phyloP scores from a whole-genome alignment of 306 rosid genomes.

The Bauhinia variegata region DNA sequence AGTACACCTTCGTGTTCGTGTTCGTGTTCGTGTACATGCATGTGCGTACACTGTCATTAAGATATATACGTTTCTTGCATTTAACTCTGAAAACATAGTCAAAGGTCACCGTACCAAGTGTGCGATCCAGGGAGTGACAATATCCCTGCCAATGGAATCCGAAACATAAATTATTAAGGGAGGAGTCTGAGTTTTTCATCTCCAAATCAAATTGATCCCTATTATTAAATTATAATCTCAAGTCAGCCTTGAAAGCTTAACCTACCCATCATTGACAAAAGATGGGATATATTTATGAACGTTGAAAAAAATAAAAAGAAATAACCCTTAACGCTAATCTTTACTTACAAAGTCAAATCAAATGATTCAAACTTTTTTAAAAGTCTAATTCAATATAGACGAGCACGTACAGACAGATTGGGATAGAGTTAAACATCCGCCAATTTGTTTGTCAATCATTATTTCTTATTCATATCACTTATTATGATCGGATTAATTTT shows the following conservation, averaged over 20 bases:
- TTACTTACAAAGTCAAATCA: slow-evolving; percentile 40
- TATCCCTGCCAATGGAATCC: too few species aligned
- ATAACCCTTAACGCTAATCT: slow-evolving; percentile 30
- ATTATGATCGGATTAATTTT: background rate
- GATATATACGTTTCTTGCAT: too few species aligned
- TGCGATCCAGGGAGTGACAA: too few species aligned
- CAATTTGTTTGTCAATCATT: background rate
- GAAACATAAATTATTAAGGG: too few species aligned
- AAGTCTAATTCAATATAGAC: background rate
- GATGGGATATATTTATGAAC: too few species aligned
- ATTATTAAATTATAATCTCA: background rate
- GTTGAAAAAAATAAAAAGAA: too few species aligned
- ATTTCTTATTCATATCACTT: slow-evolving; percentile 3
- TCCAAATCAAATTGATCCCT: background rate
- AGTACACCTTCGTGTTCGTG: too few species aligned
- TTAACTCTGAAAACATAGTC: too few species aligned
- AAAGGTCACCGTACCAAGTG: too few species aligned
- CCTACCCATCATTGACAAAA: background rate
- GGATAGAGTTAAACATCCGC: background rate
- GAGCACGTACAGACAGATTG: background rate
- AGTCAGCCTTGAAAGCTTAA: background rate
- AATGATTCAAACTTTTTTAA: slow-evolving; percentile 1
- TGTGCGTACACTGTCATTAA: too few species aligned
- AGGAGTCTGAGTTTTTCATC: too few species aligned
- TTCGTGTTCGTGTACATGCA: too few species aligned